These are phyloP conservation scores for Dryas integrifolia DNA, from an alignment of 331 rosid genomes.

Conservation along the genomic window DNA sequence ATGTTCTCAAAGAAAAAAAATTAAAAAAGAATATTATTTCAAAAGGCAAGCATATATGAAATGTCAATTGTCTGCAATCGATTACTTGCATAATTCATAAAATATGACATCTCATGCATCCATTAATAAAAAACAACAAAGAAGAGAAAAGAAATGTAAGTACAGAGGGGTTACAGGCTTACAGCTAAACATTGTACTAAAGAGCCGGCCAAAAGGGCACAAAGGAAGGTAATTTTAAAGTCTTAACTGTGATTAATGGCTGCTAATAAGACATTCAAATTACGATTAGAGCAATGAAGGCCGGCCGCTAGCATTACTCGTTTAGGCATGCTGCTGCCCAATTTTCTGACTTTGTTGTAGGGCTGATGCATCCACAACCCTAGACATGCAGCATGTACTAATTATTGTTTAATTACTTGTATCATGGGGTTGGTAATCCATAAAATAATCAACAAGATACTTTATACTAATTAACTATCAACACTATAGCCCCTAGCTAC, in stretches of 20 bases:
- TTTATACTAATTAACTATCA: not conserved
- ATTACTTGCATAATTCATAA: not conserved
- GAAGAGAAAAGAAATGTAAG: conserved; percentile 18
- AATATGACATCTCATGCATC: not conserved
- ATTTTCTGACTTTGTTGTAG: conserved; percentile 26
- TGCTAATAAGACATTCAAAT: conserved; percentile 44
- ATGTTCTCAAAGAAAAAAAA: not conserved
- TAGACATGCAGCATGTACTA: conserved; percentile 41
- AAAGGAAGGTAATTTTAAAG: conserved; percentile 27
- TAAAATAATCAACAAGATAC: conserved; percentile 29
- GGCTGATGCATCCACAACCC: conserved; percentile 26
- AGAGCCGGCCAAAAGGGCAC: conserved; percentile 57
- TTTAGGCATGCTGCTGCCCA: conserved; percentile 37
- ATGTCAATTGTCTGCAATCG: not conserved
- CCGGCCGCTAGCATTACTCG: conserved; percentile 45
- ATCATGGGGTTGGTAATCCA: conserved; percentile 23
- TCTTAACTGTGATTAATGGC: conserved; percentile 22
- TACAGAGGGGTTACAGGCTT: conserved; percentile 37
- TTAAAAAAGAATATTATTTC: not conserved
- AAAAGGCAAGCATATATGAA: not conserved
- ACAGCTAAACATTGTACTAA: conserved; percentile 50
- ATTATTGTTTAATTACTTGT: conserved; percentile 20
- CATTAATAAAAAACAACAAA: not conserved
- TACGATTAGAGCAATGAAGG: conserved; percentile 42
- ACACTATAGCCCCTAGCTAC: not conserved